phyloP scores from a whole-genome alignment of 2,329 filamentous ascomycete genomes.

The Phialophora chinensis region DNA sequence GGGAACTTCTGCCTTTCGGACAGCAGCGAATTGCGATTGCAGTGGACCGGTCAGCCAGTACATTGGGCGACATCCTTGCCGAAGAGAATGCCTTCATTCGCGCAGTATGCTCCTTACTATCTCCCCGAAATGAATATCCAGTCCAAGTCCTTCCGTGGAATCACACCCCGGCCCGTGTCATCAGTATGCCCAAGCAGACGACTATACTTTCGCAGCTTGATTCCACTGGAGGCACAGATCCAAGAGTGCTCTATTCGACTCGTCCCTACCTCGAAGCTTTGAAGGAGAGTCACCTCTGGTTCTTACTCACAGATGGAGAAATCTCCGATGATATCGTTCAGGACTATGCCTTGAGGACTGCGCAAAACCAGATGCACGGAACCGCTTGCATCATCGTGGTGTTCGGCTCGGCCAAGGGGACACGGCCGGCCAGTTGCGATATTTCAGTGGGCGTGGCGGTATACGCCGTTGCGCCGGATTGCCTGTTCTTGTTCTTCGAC shows the following conservation, averaged over 20 bases:
- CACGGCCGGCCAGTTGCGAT: constrained; percentile 1
- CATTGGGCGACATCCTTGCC: too few species aligned
- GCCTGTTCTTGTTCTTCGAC: constrained; percentile 10
- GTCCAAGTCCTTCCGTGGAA: too few species aligned
- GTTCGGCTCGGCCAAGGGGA: constrained; percentile 13
- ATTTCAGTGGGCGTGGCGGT: constrained; percentile 17
- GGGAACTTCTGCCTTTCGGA: too few species aligned
- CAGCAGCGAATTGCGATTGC: too few species aligned
- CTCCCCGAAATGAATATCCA: too few species aligned
- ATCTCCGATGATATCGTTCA: background rate
- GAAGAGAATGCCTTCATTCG: too few species aligned
- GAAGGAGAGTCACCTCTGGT: background rate
- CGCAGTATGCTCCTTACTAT: too few species aligned
- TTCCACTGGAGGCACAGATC: background rate
- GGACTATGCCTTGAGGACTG: background rate
- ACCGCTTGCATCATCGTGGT: background rate
- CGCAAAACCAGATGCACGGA: background rate
- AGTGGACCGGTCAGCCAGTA: too few species aligned
- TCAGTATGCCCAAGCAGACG: too few species aligned
- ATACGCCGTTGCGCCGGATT: background rate
- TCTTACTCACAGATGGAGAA: background rate
- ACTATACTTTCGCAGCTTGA: too few species aligned
- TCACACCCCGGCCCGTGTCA: too few species aligned
- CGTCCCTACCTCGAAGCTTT: background rate
- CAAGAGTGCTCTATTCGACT: background rate